Evolutionary conservation across 495 filamentous ascomycete genomes (phyloP).

Genomic region (Trichoderma erinaceum): DNA sequence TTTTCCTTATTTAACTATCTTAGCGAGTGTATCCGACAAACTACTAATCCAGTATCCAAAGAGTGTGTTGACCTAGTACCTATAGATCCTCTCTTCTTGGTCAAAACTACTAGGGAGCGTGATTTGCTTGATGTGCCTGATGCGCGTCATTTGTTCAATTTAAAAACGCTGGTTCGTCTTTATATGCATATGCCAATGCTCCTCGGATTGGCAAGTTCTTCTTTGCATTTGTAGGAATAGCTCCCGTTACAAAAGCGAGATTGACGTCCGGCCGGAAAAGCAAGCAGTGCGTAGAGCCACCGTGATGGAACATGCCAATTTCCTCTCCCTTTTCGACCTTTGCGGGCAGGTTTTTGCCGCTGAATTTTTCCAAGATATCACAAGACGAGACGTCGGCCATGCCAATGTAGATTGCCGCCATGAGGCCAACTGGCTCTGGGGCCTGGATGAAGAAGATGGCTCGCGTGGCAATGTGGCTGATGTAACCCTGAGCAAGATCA

Average conservation of each 20-base stretch:
- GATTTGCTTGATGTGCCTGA: too few relatives aligned
- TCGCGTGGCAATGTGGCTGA: slow-evolving; percentile 43
- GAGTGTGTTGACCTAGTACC: too few relatives aligned
- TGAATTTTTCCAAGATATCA: slow-evolving; percentile 42
- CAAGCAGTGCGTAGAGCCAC: slow-evolving; percentile 52
- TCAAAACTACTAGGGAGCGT: too few relatives aligned
- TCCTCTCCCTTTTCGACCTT: slow-evolving; percentile 50
- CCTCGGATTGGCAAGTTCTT: slow-evolving; percentile 15
- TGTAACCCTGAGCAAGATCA: slow-evolving; percentile 34
- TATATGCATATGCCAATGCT: slow-evolving; percentile 11
- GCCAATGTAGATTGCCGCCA: slow-evolving; percentile 49
- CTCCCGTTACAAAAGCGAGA: slow-evolving; percentile 16
- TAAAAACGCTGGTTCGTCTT: too few relatives aligned
- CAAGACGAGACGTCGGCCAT: slow-evolving; percentile 56
- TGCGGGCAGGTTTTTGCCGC: slow-evolving; percentile 31
- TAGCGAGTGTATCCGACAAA: too few relatives aligned
- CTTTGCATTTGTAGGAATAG: neutral
- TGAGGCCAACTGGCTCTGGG: slow-evolving; percentile 50
- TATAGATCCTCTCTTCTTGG: too few relatives aligned
- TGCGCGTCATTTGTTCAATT: too few relatives aligned
- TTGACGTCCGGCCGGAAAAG: slow-evolving; percentile 35
- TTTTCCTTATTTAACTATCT: too few relatives aligned
- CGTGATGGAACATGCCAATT: slow-evolving; percentile 58
- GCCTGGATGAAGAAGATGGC: slow-evolving; percentile 53
- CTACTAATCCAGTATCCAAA: too few relatives aligned